phyloP scores from a whole-genome alignment of 2,329 filamentous ascomycete species.

The Arthrobotrys entomopaga region DNA sequence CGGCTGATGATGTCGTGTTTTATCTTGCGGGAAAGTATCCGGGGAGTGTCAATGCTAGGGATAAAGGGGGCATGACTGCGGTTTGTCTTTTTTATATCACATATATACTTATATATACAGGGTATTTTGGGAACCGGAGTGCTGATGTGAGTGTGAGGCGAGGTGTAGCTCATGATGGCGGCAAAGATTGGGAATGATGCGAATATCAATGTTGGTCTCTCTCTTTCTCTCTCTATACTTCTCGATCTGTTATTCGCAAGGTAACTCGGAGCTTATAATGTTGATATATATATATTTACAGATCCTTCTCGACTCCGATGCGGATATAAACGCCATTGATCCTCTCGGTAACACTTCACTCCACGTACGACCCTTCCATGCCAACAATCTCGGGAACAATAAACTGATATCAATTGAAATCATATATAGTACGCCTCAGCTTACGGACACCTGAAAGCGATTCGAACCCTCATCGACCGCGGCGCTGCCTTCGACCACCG shows the following conservation, averaged over 20 bases:
- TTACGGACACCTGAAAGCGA: constrained; percentile 59
- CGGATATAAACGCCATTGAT: constrained; percentile 62
- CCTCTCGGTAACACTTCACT: constrained; percentile 56
- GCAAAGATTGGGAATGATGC: constrained; percentile 57
- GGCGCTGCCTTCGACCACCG: constrained; percentile 56
- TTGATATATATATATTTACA: constrained; percentile 14
- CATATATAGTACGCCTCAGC: constrained; percentile 57
- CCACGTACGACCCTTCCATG: constrained; percentile 48
- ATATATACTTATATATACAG: not conserved
- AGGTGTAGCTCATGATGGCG: constrained; percentile 56
- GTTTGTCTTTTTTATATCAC: constrained; percentile 4
- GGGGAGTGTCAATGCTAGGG: constrained; percentile 56
- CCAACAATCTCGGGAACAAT: not conserved
- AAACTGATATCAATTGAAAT: constrained; percentile 6
- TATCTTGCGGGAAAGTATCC: constrained; percentile 55
- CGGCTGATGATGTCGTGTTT: constrained; percentile 56
- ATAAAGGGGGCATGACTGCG: constrained; percentile 57
- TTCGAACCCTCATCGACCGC: constrained; percentile 58
- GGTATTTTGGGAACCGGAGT: not conserved
- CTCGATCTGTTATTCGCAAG: too few relatives aligned
- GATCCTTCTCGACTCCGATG: constrained; percentile 61
- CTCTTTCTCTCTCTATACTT: too few relatives aligned
- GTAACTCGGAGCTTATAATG: constrained; percentile 1
- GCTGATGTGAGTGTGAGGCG: not conserved
- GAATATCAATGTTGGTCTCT: constrained; percentile 57